Evolutionary conservation across 2,329 filamentous ascomycete genomes (phyloP).

Genomic region (Cladophialophora exuberans): DNA sequence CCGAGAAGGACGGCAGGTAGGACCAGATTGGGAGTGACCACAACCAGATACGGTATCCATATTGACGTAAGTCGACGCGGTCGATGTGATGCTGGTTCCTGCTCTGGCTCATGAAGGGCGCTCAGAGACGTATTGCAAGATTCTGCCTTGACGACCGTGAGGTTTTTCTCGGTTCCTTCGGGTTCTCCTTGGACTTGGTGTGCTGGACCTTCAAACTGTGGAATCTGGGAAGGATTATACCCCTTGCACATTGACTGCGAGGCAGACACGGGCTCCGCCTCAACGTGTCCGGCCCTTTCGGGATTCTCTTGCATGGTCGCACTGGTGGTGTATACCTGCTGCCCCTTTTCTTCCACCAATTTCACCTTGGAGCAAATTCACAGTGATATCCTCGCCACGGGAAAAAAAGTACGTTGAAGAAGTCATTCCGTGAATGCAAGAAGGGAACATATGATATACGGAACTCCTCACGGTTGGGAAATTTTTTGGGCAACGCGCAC

Average conservation of each 20-base stretch:
- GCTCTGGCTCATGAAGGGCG: neutral
- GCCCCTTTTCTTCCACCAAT: neutral
- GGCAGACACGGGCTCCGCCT: neutral
- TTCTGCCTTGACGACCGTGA: neutral
- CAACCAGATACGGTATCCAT: neutral
- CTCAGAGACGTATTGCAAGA: neutral
- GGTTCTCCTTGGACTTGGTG: neutral
- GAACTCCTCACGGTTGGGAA: too few relatives aligned
- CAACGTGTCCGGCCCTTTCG: neutral
- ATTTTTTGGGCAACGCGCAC: too few relatives aligned
- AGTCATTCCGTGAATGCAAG: too few relatives aligned
- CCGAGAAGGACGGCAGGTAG: neutral
- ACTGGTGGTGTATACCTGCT: neutral
- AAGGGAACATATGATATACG: too few relatives aligned
- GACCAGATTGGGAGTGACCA: slow-evolving; percentile 1
- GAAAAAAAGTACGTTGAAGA: too few relatives aligned
- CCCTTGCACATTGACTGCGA: neutral
- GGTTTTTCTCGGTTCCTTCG: neutral
- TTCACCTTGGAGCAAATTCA: too few relatives aligned
- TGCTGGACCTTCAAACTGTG: neutral
- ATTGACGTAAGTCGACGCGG: neutral
- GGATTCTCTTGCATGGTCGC: neutral
- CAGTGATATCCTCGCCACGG: too few relatives aligned
- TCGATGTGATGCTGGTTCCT: neutral
- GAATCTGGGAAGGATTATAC: neutral